Conservation (phyloP, 2,329 filamentous ascomycete species). For the Dryadomyces quercus-mongolicae region DNA sequence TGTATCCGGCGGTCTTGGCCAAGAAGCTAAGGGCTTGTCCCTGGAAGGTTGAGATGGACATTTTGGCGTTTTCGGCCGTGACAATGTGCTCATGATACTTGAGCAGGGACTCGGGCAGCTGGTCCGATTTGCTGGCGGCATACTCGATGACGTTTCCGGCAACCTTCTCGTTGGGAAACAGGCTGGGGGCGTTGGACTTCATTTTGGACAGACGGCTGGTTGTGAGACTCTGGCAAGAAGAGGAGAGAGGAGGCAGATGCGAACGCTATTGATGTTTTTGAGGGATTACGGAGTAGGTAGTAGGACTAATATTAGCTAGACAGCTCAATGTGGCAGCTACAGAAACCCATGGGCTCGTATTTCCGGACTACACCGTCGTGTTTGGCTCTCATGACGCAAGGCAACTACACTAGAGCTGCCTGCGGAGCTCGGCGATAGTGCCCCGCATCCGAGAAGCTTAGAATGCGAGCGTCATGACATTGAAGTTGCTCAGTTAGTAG, state of each 20-base stretch:
- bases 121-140: slow-evolving; percentile 27
- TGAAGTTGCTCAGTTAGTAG: too few species aligned
- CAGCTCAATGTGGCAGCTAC: not conserved
- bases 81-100: slow-evolving; percentile 25
- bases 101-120: slow-evolving; percentile 28
- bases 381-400: too few species aligned
- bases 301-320: too few species aligned
- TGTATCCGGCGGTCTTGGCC: slow-evolving; percentile 26
- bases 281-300: not conserved
- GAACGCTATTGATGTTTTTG: slow-evolving; percentile 12
- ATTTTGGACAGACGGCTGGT: slow-evolving; percentile 14
- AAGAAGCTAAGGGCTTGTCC: slow-evolving; percentile 22
- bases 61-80: slow-evolving; percentile 11
- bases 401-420: not conserved
- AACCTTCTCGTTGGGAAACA: slow-evolving; percentile 30
- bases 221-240: not conserved
- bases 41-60: slow-evolving; percentile 16
- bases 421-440: not conserved
- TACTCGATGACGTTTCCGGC: slow-evolving; percentile 29
- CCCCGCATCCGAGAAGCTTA: too few species aligned
- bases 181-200: slow-evolving; percentile 24
- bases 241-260: slow-evolving; percentile 9
- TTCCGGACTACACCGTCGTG: too few species aligned
- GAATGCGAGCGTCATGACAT: too few species aligned
- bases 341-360: not conserved